phyloP scores from a whole-genome alignment of 805 yeast genomes.

The Scheffersomyces spartinae region DNA sequence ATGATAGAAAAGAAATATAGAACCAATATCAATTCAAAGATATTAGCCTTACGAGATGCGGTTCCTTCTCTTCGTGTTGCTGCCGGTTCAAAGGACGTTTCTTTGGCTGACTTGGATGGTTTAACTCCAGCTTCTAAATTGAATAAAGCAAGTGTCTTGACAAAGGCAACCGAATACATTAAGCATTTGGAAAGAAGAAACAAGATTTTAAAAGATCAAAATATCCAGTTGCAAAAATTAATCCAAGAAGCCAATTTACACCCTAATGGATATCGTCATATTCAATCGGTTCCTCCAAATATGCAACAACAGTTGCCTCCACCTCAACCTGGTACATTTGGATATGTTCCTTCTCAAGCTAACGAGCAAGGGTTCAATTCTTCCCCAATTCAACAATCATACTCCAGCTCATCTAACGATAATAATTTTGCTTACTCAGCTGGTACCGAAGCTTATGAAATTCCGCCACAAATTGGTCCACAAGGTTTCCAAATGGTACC shows the following conservation, averaged over 20 bases:
- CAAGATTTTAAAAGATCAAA: conserved; percentile 35
- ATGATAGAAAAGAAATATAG: conserved; percentile 64
- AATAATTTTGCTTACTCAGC: conserved; percentile 2
- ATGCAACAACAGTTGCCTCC: conserved; percentile 4
- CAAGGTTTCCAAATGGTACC: too few species aligned
- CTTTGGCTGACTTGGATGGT: conserved; percentile 54
- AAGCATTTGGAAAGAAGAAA: conserved; percentile 60
- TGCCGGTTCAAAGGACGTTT: conserved; percentile 25
- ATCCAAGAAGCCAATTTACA: conserved; percentile 18
- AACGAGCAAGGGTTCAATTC: conserved; percentile 7
- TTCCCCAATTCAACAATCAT: conserved; percentile 8
- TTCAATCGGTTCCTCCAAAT: conserved; percentile 2
- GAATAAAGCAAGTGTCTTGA: conserved; percentile 65
- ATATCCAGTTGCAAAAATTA: conserved; percentile 21
- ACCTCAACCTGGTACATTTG: conserved; percentile 8
- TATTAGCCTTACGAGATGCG: conserved; percentile 48
- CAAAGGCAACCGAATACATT: conserved; percentile 71
- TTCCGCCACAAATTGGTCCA: too few species aligned
- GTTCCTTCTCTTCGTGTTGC: conserved; percentile 52
- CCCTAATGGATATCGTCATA: conserved; percentile 3
- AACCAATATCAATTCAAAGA: conserved; percentile 60
- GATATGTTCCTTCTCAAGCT: conserved; percentile 11
- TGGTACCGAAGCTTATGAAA: too few species aligned
- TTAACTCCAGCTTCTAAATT: conserved; percentile 65
- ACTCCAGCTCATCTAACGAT: too few species aligned